Conservation (phyloP, 1,139 yeast species). For the Saccharomyces hybrid region DNA sequence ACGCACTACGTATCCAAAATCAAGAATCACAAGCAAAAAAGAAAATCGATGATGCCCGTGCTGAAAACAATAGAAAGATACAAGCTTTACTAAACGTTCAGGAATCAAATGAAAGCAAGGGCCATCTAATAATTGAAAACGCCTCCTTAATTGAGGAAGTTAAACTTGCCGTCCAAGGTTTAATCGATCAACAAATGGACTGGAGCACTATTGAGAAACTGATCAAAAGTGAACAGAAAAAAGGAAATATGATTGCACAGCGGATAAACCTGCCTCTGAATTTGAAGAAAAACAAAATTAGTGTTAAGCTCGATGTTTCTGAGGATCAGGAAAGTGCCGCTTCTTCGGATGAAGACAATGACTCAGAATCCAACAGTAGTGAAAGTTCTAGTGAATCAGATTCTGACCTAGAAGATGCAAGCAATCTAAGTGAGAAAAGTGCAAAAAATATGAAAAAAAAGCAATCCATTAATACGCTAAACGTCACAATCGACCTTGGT, state of each 20-base stretch:
- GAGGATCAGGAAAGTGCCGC: slow-evolving; percentile 4
- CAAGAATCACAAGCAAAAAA: slow-evolving; percentile 70
- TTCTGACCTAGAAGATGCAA: slow-evolving; percentile 7
- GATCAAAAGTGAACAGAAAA: slow-evolving; percentile 59
- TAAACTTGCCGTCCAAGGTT: slow-evolving; percentile 53
- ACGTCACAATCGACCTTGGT: slow-evolving; percentile 60
- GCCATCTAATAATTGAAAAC: slow-evolving; percentile 63
- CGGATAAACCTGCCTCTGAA: slow-evolving; percentile 63
- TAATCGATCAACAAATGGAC: slow-evolving; percentile 83
- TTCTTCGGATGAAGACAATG: slow-evolving; percentile 7
- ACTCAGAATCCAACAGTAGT: background rate
- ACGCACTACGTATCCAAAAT: slow-evolving; percentile 63
- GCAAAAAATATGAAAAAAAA: slow-evolving; percentile 12
- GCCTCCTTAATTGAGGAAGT: slow-evolving; percentile 71
- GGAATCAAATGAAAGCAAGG: slow-evolving; percentile 56
- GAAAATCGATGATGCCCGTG: slow-evolving; percentile 64
- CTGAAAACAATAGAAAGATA: slow-evolving; percentile 67
- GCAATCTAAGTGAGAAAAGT: slow-evolving; percentile 11
- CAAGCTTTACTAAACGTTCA: slow-evolving; percentile 61
- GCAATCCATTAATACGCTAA: slow-evolving; percentile 29
- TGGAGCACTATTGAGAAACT: slow-evolving; percentile 85
- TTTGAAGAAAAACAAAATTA: slow-evolving; percentile 60
- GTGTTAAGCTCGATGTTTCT: slow-evolving; percentile 40
- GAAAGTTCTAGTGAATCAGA: slow-evolving; percentile 12
- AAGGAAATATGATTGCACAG: slow-evolving; percentile 58